These are phyloP conservation scores for Leucocoprinus birnbaumii DNA, from an alignment of 768 basidiomycete species.

Conservation along the genomic window DNA sequence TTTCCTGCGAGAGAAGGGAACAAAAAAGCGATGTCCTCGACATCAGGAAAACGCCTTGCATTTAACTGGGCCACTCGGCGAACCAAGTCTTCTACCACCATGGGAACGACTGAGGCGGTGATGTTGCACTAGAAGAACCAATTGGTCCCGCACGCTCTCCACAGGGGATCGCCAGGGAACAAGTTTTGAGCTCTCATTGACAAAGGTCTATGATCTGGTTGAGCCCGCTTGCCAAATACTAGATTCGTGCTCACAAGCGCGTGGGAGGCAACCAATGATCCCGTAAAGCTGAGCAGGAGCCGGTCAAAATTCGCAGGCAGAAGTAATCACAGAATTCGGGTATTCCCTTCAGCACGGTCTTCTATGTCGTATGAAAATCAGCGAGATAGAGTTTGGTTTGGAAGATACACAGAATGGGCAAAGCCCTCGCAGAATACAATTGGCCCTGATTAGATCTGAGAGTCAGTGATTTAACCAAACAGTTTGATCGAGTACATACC, in stretches of 20 bases:
- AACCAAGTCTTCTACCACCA: too few species aligned
- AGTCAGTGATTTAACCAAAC: background rate
- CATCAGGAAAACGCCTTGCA: background rate
- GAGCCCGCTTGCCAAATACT: constrained; percentile 1
- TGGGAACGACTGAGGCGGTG: background rate
- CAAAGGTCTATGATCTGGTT: background rate
- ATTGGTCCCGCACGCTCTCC: background rate
- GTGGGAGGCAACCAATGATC: constrained; percentile 1
- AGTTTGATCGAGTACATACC: background rate
- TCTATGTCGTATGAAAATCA: too few species aligned
- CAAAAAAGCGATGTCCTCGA: background rate
- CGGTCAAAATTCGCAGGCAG: too few species aligned
- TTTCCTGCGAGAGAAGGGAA: background rate
- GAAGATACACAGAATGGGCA: background rate
- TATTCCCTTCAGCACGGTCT: too few species aligned
- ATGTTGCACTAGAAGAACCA: background rate
- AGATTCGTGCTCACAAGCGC: constrained; percentile 5
- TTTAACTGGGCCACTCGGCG: constrained; percentile 3
- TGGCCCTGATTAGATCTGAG: background rate
- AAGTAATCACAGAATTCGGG: too few species aligned
- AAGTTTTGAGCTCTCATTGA: background rate
- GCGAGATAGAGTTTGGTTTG: too few species aligned
- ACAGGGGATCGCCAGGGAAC: background rate
- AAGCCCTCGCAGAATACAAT: background rate
- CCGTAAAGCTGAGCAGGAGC: background rate